Base-by-base conservation (phyloP, 176 grass and related monocot species). In the Miscanthus lutarioriparius region DNA sequence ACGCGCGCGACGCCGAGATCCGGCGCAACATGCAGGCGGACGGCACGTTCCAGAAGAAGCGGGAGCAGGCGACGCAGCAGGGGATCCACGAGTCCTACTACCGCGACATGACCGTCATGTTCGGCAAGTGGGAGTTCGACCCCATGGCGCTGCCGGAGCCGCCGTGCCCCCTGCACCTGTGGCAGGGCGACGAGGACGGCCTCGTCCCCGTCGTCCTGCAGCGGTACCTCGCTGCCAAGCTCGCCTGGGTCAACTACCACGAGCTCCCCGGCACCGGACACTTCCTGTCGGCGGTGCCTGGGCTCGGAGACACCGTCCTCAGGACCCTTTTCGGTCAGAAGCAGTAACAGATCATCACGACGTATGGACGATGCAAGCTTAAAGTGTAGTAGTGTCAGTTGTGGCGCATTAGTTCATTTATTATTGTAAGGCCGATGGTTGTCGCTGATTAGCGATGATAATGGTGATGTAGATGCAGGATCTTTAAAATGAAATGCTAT, bases 121-220 rank as follows among this genome's bases (percentile, higher is more conserved):
- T 95, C 36, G 93, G 93, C 40, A 92, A 95, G 48, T 95, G 93
- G 93, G 93, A 92, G 70, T 95, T 95, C 25, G 93, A 95, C 65
- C 93, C 93, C 10, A 95, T 92, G 93, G 82, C 79, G 47, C 80
- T 95, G 56, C 58, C 79, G 26, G 72, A 92, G 69, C 93, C 88
- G 20, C 4, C 64, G 2, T 90, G 87, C 68, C 93, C 88, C 0
- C 91, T 95, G 10, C 93, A 95, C n/a, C 37, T 95, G 20, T 95
- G 90, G 90, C 93, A 95, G 53, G 93, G 93, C 38, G 93, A 95
- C 40, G 91, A 95, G 83, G 93, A 95, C 56, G 93, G 93, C 8
- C 82, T 92, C 4, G 90, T 95, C 51, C 93, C 90, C 2, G 88
- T 95, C 27, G 64, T 80, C 25, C 15, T 95, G 70, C 93, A 95